Evolutionary conservation across 1,139 yeast genomes (phyloP).

Genomic region (Yarrowia galli): DNA sequence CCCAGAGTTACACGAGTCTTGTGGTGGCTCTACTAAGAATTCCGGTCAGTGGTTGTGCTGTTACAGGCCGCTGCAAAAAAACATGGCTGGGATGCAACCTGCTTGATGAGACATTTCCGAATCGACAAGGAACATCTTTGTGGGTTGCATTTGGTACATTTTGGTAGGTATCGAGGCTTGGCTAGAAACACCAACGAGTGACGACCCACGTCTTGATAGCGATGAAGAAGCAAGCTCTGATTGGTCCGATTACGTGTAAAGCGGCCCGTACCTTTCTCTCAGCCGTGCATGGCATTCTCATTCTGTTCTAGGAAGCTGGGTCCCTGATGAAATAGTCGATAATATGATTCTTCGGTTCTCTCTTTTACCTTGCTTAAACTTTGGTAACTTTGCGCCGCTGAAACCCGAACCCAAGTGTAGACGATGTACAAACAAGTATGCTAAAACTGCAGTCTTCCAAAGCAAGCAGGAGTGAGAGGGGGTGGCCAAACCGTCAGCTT

Average conservation of each 20-base stretch:
- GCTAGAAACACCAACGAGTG: no score
- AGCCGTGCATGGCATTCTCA: neutral
- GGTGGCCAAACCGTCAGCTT: no score
- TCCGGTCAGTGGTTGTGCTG: no score
- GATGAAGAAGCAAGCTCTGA: neutral
- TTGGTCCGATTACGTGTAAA: neutral
- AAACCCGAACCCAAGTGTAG: no score
- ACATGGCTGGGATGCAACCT: neutral
- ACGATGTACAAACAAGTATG: no score
- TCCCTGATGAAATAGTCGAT: neutral
- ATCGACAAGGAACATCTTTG: no score
- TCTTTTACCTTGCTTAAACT: neutral
- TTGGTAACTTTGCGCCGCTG: no score
- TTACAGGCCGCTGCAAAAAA: neutral
- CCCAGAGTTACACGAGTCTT: no score
- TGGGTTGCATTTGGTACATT: neutral
- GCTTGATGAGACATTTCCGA: constrained; percentile 16
- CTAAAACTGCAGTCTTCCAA: neutral
- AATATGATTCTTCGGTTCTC: no score
- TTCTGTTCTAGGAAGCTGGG: constrained; percentile 2
- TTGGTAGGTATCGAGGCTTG: neutral
- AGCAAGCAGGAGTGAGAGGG: neutral
- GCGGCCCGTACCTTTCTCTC: neutral
- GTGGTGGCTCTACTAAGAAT: no score
- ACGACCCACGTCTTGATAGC: no score